These are phyloP conservation scores for Backusella mclennaniae DNA, from an alignment of 192 early-diverging fungal genomes.

Conservation along the genomic window DNA sequence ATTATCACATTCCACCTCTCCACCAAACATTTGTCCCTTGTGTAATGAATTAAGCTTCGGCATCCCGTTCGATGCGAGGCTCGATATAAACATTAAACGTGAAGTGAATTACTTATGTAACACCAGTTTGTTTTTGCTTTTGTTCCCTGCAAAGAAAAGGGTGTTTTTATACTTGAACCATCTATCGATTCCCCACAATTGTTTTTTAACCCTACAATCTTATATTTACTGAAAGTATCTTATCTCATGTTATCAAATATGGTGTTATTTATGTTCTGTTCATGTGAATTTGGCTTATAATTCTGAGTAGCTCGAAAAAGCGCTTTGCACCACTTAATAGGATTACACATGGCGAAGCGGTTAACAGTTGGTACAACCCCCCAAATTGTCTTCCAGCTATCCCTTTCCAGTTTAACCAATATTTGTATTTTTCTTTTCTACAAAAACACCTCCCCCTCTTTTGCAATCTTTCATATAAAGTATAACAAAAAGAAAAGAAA, in stretches of 20 bases:
- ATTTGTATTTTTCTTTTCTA: neutral
- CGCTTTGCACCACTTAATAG: neutral
- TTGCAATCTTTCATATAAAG: neutral
- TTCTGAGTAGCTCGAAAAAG: neutral
- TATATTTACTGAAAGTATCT: neutral
- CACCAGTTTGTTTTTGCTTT: too few relatives aligned
- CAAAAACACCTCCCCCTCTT: neutral
- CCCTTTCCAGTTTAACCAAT: neutral
- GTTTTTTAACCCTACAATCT: too few relatives aligned
- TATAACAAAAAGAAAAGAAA: neutral
- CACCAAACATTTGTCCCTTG: too few relatives aligned
- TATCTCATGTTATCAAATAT: neutral
- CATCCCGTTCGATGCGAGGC: too few relatives aligned
- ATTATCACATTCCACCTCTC: too few relatives aligned
- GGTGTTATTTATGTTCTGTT: neutral
- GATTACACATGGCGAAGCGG: slow-evolving; percentile 5
- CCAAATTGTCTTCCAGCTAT: neutral
- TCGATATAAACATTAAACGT: too few relatives aligned
- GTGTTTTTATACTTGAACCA: too few relatives aligned
- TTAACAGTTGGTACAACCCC: neutral
- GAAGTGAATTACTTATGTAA: too few relatives aligned
- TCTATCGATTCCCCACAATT: too few relatives aligned
- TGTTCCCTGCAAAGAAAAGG: too few relatives aligned
- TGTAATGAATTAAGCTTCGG: too few relatives aligned
- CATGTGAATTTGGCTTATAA: neutral